Conservation (phyloP, 1,284 basidiomycete species). For the Peniophora sp. region DNA sequence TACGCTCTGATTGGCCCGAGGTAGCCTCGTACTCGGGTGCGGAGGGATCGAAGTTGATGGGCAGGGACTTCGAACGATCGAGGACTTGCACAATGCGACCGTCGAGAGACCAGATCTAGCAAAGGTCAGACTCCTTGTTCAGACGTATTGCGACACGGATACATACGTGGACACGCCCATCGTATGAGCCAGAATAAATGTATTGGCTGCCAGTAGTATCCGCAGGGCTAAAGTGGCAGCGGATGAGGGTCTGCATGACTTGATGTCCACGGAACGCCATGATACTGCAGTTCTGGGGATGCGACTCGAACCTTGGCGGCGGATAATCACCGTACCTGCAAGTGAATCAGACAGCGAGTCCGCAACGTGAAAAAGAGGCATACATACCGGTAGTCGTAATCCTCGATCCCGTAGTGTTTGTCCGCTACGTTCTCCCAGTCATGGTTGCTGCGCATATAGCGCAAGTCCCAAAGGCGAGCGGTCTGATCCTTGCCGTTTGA, state of each 20-base stretch:
- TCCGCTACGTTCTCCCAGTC: slow-evolving; percentile 57
- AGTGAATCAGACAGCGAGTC: slow-evolving; percentile 3
- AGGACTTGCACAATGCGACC: slow-evolving; percentile 79
- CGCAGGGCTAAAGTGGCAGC: slow-evolving; percentile 90
- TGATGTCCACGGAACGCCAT: slow-evolving; percentile 94
- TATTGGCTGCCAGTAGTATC: slow-evolving; percentile 92
- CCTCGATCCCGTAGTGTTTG: slow-evolving; percentile 49
- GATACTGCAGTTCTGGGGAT: slow-evolving; percentile 87
- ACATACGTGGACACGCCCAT: slow-evolving; percentile 75
- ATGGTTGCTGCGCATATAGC: slow-evolving; percentile 78
- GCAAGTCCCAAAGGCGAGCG: slow-evolving; percentile 88
- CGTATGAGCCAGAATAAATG: slow-evolving; percentile 87
- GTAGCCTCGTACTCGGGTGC: slow-evolving; percentile 35
- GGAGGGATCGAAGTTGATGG: slow-evolving; percentile 63
- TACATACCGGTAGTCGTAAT: slow-evolving; percentile 77
- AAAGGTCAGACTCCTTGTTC: slow-evolving; percentile 4
- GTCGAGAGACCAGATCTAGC: slow-evolving; percentile 90
- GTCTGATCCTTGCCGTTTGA: slow-evolving; percentile 99
- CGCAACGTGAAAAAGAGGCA: not conserved
- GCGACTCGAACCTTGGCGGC: slow-evolving; percentile 48
- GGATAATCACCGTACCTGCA: slow-evolving; percentile 60
- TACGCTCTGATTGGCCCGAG: slow-evolving; percentile 20
- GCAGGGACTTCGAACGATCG: slow-evolving; percentile 72
- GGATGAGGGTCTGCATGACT: slow-evolving; percentile 89
- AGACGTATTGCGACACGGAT: not conserved